Evolutionary conservation across 495 filamentous ascomycete species (phyloP).

Genomic region (Pyrenula massariospora): DNA sequence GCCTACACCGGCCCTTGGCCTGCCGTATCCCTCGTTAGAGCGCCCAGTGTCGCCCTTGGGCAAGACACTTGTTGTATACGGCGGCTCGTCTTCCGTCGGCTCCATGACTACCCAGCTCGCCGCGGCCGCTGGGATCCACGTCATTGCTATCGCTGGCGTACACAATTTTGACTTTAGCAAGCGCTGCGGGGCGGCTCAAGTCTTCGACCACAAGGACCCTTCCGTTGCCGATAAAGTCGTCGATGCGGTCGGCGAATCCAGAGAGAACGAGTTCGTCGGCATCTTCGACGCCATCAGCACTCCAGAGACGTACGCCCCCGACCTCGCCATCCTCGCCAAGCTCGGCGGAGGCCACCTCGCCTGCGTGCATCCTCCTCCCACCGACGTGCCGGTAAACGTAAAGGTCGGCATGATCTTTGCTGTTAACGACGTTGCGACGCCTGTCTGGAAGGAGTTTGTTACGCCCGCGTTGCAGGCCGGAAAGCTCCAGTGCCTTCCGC

Average conservation of each 20-base stretch:
- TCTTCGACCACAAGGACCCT: slow-evolving; percentile 35
- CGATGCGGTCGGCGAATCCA: slow-evolving; percentile 14
- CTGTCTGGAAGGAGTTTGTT: slow-evolving; percentile 21
- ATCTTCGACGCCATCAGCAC: slow-evolving; percentile 29
- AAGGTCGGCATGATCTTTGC: slow-evolving; percentile 31
- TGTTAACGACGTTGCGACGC: slow-evolving; percentile 25
- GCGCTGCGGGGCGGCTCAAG: slow-evolving; percentile 39
- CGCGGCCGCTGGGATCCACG: slow-evolving; percentile 42
- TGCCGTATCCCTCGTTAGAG: slow-evolving; percentile 21
- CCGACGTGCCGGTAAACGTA: slow-evolving; percentile 22
- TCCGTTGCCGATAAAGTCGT: slow-evolving; percentile 19
- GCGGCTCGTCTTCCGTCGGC: slow-evolving; percentile 47
- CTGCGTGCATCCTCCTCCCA: slow-evolving; percentile 20
- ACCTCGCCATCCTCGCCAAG: slow-evolving; percentile 20
- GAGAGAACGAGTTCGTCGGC: slow-evolving; percentile 16
- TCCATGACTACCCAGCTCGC: slow-evolving; percentile 51
- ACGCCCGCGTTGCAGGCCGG: slow-evolving; percentile 16
- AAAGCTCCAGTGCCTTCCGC: slow-evolving; percentile 15
- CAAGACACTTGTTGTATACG: slow-evolving; percentile 44
- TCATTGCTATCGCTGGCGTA: slow-evolving; percentile 39
- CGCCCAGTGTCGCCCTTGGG: slow-evolving; percentile 10
- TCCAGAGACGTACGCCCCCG: slow-evolving; percentile 17
- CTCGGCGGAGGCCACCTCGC: slow-evolving; percentile 25
- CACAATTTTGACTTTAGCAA: slow-evolving; percentile 42
- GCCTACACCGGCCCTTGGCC: slow-evolving; percentile 16